Conservation (phyloP, 257 asterid species). For the Anisodus acutangulus region DNA sequence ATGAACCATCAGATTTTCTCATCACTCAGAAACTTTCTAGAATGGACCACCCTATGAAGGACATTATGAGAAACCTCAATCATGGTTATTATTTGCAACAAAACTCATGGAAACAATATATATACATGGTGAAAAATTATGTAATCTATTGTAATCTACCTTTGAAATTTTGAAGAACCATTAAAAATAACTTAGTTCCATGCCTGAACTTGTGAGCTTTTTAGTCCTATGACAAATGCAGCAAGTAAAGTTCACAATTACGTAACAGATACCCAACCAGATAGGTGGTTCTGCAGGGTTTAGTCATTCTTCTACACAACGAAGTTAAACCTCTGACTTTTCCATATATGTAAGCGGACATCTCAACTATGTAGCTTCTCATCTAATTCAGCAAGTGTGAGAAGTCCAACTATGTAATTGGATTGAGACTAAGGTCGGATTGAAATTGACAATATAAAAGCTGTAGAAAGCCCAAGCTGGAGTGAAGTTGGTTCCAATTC, state of each 20-base stretch:
- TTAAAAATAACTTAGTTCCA: neutral
- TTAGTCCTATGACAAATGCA: neutral
- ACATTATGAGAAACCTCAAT: slow-evolving; percentile 25
- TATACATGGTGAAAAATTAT: neutral
- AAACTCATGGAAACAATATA: neutral
- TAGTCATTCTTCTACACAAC: slow-evolving; percentile 21
- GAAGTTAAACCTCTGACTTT: neutral
- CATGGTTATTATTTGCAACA: neutral
- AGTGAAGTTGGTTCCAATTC: neutral
- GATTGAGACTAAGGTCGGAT: neutral
- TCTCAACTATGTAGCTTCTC: slow-evolving; percentile 6
- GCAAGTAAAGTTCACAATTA: neutral
- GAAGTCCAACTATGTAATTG: neutral
- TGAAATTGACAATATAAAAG: neutral
- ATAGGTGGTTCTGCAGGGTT: neutral
- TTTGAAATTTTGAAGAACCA: neutral
- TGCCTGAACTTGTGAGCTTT: neutral
- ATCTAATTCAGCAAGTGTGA: neutral
- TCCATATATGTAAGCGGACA: neutral
- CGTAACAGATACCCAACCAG: neutral
- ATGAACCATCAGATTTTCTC: neutral
- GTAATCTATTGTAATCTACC: slow-evolving; percentile 11
- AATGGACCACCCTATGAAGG: neutral
- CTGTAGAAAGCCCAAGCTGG: slow-evolving; percentile 1
- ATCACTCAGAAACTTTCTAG: slow-evolving; percentile 14